Conservation (phyloP, 805 yeast species). For the Ogataea methylovora region DNA sequence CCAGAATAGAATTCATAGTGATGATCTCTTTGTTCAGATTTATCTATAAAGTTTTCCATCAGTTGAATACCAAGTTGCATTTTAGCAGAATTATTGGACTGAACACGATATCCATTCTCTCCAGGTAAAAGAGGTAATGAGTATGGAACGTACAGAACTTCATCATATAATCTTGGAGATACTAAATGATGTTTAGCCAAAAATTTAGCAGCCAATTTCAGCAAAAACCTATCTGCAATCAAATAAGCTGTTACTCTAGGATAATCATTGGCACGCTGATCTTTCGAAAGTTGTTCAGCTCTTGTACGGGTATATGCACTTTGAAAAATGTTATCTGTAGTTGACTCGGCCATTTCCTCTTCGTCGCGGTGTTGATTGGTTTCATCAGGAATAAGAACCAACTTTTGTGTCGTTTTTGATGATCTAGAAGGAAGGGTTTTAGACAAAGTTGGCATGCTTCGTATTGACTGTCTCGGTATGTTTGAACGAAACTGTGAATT, state of each 20-base stretch:
- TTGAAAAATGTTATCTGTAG: slow-evolving; percentile 28
- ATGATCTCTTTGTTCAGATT: slow-evolving; percentile 82
- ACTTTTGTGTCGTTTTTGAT: slow-evolving; percentile 76
- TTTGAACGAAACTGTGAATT: slow-evolving; percentile 7
- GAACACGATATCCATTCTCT: slow-evolving; percentile 64
- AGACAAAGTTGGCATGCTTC: slow-evolving; percentile 38
- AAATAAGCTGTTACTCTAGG: slow-evolving; percentile 90
- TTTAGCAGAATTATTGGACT: slow-evolving; percentile 50
- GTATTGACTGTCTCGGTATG: slow-evolving; percentile 10
- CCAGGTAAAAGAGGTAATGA: slow-evolving; percentile 85
- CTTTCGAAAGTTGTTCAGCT: slow-evolving; percentile 55
- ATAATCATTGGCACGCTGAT: slow-evolving; percentile 51
- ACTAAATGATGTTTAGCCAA: slow-evolving; percentile 69
- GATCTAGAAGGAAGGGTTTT: slow-evolving; percentile 64
- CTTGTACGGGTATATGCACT: slow-evolving; percentile 23
- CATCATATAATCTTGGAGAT: slow-evolving; percentile 82
- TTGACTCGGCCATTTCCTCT: slow-evolving; percentile 15
- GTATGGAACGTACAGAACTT: slow-evolving; percentile 87
- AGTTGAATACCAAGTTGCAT: slow-evolving; percentile 31
- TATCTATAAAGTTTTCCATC: slow-evolving; percentile 74
- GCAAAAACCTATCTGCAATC: slow-evolving; percentile 74
- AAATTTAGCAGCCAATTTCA: slow-evolving; percentile 56
- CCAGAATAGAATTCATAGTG: slow-evolving; percentile 89
- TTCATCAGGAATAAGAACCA: slow-evolving; percentile 77
- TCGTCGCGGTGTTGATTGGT: slow-evolving; percentile 8